Evolutionary conservation across 805 yeast genomes (phyloP), one percentile per base, ranked within the genome.

Genomic region (Candida chauliodis): DNA sequence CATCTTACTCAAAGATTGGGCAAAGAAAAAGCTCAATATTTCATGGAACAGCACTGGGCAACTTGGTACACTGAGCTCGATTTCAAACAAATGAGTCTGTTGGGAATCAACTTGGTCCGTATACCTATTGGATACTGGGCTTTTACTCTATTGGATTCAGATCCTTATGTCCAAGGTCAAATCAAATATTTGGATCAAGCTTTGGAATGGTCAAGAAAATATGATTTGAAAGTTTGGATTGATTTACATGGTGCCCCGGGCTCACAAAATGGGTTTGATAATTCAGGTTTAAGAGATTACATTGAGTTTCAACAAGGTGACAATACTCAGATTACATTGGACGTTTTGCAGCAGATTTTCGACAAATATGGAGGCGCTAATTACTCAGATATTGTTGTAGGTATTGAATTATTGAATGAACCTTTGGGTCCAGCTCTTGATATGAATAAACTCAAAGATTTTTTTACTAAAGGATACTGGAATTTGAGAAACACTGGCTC

Each of bases 111-210:
- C 61, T 69, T 82, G 47, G 96, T 88, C 15, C 78, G 97, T 53
- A 82, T 90, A 43, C 97, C 98, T 31, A 77, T 90, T 39, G 96
- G 96, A 8, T 90, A 90, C 66, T 91, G 98, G 98, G 96, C 96
- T 8, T 87, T 85, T 58, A 55, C 71, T 34, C 53, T 61, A 6
- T 65, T 76, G 31, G 75, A 69, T 15, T 68, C 67, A 38, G 97
- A 90, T 57, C 96, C 97, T 2, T 90, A 87, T 52, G 93, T 88
- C 23, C 78, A 74, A 53, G 97, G 97, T 23, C 95, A 85, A 61
- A 76, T 65, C 41, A 56, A 63, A 7, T 86, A 84, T 59, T 63
- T 90, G 38, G 95, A 86, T 52, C 63, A 73, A 53, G 95, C 96
- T 11, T 63, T 90, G 29, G 72, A 56, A 13, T 91, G 96, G 96